Evolutionary conservation across 495 filamentous ascomycete species (phyloP), one percentile per base, ranked within the genome.

Genomic region (Symbiotaphrina buchneri): DNA sequence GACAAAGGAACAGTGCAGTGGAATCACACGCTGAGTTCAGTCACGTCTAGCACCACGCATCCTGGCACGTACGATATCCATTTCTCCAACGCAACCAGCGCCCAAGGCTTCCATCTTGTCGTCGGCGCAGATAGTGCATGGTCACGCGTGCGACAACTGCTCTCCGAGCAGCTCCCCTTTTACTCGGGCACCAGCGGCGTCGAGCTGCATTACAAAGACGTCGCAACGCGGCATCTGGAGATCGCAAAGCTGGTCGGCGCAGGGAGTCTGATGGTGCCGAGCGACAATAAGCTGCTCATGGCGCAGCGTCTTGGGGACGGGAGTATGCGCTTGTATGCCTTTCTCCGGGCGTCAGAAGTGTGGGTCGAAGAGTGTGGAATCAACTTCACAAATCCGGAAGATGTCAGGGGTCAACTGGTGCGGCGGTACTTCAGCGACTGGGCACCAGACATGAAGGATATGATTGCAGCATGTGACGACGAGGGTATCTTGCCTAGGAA

Each of bases 81-180:
- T n/a, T 49, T 51, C 13, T 36, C 27, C 6, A 35, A 51, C 27
- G 46, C 43, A 1, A 28, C 38, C 2, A 45, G 47, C 30, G 20
- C 21, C 7, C n/a, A n/a, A n/a, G 44, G 37, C 0, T 62, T 59
- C 35, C 62, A 71, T 40, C 45, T 73, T 0, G 51, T 74, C 0
- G 52, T 74, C 21, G 69, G 71, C 7, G 67, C 68, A 3, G 70
- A 74, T 35, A 69, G 70, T 6, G 64, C 67, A 10, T 71, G 68
- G 62, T 62, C 56, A 6, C 53, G 52, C 28, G 55, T 66, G 3
- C 56, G 69, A 17, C 41, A 38, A 1, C 22, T 59, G 1, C 42
- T 73, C 11, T 61, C 58, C 2, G 41, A 53, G 20, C 46, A 48
- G 20, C 41, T 46, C 34, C 70, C 66, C 0, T 37, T 46, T 6